Evolutionary conservation across 345 rosid genomes (phyloP), one percentile per base, ranked within the genome.

Genomic region (Lepidium didymum): DNA sequence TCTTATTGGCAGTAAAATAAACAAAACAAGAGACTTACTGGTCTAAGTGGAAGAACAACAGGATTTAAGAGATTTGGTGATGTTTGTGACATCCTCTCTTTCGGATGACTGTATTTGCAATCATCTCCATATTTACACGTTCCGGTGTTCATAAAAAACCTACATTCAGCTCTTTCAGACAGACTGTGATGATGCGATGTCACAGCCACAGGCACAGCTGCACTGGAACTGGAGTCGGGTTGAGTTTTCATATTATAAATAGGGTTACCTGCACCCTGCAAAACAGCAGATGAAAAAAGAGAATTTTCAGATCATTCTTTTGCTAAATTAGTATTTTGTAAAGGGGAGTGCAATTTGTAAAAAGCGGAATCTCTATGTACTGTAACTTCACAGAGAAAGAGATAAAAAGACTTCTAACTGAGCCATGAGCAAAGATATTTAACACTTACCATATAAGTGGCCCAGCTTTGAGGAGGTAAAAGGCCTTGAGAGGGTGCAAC

Each of bases 31-130:
- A 44, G 70, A 52, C 90, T 84, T 80, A 89, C 96, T 57, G 89
- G 92, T 78, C 89, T 85, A 14, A 69, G 67, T 23, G 96, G 92
- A 63, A 89, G 93, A 13, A 82, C 81, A 13, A 76, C 40, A 11
- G 80, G 79, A 56, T 77, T 79, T 14, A 74, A 33, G 72, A 44
- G 58, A 71, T 43, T 82, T 21, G 74, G 68, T 41, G 72, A 61
- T 19, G 78, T 55, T 45, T 79, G 90, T 59, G 73, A 69, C 70
- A 80, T 75, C 77, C 83, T 84, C 76, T 89, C 93, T 57, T 79
- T 84, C 10, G 91, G 96, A 82, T 87, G 96, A 75, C 81, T 86
- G 80, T 81, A 89, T 84, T 85, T 87, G 91, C 96, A 87, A 47
- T 84, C 89, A 68, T 84, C 75, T 73, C 96, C 96, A 43, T 85